Percentiles rank a stretch among this genome's conserved stretches.
Conservation (phyloP, 768 basidiomycete genomes). For the Rhizopogon salebrosus region DNA sequence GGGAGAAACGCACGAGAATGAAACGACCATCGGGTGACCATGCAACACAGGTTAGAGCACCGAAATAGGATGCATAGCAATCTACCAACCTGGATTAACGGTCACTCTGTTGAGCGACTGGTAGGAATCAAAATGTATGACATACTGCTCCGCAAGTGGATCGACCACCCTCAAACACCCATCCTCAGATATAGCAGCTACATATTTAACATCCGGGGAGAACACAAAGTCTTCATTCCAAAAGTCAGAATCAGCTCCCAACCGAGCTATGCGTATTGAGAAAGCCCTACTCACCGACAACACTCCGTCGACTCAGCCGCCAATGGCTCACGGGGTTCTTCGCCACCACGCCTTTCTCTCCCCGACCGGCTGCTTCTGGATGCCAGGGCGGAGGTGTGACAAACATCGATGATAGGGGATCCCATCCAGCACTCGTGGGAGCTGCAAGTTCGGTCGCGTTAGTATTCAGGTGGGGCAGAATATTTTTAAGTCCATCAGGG, state of each 20-base stretch:
- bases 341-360: conserved; percentile 65
- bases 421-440: conserved; percentile 52
- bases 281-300: conserved; percentile 45
- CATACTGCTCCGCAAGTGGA: conserved; percentile 79
- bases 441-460: conserved; percentile 22
- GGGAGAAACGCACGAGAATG: conserved; percentile 52
- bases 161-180: conserved; percentile 90
- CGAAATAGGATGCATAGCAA: conserved; percentile 94
- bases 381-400: conserved; percentile 88
- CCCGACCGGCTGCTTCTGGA: conserved; percentile 43
- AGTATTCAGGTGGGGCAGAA: conserved; percentile 20
- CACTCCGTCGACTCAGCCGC: conserved; percentile 65
- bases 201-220: conserved; percentile 87
- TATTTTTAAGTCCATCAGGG: conserved; percentile 33
- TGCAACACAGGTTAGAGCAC: conserved; percentile 80
- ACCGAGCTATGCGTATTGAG: neutral
- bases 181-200: conserved; percentile 90
- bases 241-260: conserved; percentile 2
- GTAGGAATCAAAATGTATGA: conserved; percentile 1
- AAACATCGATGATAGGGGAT: conserved; percentile 69
- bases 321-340: conserved; percentile 93
- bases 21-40: conserved; percentile 97
- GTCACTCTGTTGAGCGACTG: neutral
- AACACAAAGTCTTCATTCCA: conserved; percentile 72
- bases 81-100: conserved; percentile 67